Evolutionary conservation across 2,329 filamentous ascomycete species (phyloP).

Genomic region (Davidsoniella virescens): DNA sequence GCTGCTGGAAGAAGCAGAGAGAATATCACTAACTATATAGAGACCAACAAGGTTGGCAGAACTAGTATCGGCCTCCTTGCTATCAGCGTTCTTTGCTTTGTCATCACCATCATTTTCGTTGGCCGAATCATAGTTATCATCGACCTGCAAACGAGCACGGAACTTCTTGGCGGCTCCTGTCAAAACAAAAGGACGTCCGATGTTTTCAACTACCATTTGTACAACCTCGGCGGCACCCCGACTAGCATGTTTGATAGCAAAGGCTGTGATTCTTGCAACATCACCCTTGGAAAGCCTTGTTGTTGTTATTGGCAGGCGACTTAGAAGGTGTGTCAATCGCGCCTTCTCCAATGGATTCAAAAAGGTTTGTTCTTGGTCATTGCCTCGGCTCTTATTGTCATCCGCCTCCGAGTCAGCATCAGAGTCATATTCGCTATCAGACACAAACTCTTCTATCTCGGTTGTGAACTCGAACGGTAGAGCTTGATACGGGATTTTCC

Average conservation of each 20-base stretch:
- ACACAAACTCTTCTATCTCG: constrained; percentile 60
- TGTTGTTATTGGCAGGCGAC: constrained; percentile 60
- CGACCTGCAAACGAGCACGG: not conserved
- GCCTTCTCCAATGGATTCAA: constrained; percentile 72
- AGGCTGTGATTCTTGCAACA: constrained; percentile 69
- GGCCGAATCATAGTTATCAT: not conserved
- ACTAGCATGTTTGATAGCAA: constrained; percentile 76
- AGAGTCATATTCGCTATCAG: constrained; percentile 72
- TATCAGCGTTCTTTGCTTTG: constrained; percentile 22
- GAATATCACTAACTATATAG: constrained; percentile 62
- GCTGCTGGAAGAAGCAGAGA: constrained; percentile 60
- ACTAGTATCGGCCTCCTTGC: constrained; percentile 44
- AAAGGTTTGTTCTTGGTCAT: constrained; percentile 37
- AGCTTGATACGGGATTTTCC: constrained; percentile 53
- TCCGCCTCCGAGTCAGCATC: constrained; percentile 53
- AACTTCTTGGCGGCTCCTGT: constrained; percentile 39
- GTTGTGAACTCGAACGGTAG: constrained; percentile 73
- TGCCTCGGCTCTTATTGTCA: constrained; percentile 42
- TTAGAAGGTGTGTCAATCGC: constrained; percentile 69
- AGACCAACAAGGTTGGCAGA: constrained; percentile 63
- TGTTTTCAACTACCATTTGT: constrained; percentile 70
- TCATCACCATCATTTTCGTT: constrained; percentile 15
- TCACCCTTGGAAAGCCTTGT: constrained; percentile 67
- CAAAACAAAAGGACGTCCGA: constrained; percentile 59
- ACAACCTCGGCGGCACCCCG: constrained; percentile 80